Evolutionary conservation across 768 basidiomycete species (phyloP).

Genomic region (Phaeolepiota aurea): DNA sequence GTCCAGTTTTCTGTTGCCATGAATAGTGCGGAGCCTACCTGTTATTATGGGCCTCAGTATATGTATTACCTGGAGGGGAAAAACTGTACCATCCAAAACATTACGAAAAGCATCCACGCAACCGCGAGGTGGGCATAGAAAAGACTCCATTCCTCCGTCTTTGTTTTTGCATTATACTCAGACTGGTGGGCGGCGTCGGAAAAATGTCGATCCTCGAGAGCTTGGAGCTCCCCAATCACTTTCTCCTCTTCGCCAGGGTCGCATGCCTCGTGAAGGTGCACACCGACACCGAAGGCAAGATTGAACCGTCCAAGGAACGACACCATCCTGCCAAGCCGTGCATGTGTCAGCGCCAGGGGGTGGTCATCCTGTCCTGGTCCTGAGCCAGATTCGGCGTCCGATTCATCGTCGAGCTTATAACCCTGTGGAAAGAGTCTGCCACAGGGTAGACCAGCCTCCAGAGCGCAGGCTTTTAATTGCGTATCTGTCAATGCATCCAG

Average conservation of each 20-base stretch:
- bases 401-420: conserved; percentile 14
- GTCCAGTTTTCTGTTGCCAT: conserved; percentile 60
- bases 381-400: conserved; percentile 7
- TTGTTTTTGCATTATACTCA: conserved; percentile 11
- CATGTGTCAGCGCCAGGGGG: conserved; percentile 32
- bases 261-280: conserved; percentile 4
- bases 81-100: conserved; percentile 67
- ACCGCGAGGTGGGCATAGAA: conserved; percentile 47
- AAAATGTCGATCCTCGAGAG: not conserved
- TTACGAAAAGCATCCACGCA: conserved; percentile 52
- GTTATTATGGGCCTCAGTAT: not conserved
- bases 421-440: conserved; percentile 37
- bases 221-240: not conserved
- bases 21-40: conserved; percentile 69
- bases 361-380: not conserved
- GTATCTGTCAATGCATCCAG: conserved; percentile 45
- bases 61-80: not conserved
- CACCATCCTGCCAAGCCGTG: conserved; percentile 51
- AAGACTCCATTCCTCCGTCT: conserved; percentile 43
- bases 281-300: conserved; percentile 24
- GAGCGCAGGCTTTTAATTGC: conserved; percentile 53
- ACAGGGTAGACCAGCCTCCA: conserved; percentile 61
- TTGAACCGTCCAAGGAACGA: conserved; percentile 45
- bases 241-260: conserved; percentile 5
- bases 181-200: not conserved